Evolutionary conservation across 2,329 filamentous ascomycete genomes (phyloP), one percentile per base, ranked within the genome.

Genomic region (Fusarium sp.): DNA sequence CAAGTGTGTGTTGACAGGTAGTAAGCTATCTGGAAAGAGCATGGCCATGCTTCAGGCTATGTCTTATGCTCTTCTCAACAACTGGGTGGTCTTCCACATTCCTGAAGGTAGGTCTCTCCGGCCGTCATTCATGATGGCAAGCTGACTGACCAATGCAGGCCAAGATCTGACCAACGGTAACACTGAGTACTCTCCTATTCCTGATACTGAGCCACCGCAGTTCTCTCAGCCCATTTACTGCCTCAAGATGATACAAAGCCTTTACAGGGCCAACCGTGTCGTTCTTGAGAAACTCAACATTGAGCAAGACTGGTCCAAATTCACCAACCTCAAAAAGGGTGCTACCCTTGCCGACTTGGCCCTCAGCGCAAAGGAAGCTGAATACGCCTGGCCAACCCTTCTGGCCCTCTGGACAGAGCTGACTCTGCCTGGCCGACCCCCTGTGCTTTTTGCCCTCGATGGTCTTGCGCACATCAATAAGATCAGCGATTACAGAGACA

Each of bases 41-140:
- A 89, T 96, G 74, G 82, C 97, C 75, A 80, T 97, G 75, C 84
- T 97, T 47, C 94, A 98, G 82, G 92, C 92, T 41, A 89, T 97
- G 87, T 85, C 92, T 20, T 91, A 94, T 80, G 95, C 89, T 3
- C 90, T 95, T 71, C 79, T 94, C 76, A 93, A 94, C 79, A 87
- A 92, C 29, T 98, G 94, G 94, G 86, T 97, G 46, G 94, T 98
- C 48, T 86, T 99, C 62, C 91, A 93, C 76, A 86, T 98, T 54
- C 94, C 96, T 40, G 94, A 99, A 83, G 92, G 94, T 97, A 32
- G 15, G 57, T 49, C 16, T 25, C 12, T 34, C 38, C n/a, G 16
- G 9, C n/a, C 20, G 18, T 32, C 24, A 7, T 38, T 6, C n/a
- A 58, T 18, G 20, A 29, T 6, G 12, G 20, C 20, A 53, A 29